A percentile compares a stretch with the other conserved stretches of the same genome.
phyloP scores from a whole-genome alignment of 345 rosid species.

The Garcia nutans region DNA sequence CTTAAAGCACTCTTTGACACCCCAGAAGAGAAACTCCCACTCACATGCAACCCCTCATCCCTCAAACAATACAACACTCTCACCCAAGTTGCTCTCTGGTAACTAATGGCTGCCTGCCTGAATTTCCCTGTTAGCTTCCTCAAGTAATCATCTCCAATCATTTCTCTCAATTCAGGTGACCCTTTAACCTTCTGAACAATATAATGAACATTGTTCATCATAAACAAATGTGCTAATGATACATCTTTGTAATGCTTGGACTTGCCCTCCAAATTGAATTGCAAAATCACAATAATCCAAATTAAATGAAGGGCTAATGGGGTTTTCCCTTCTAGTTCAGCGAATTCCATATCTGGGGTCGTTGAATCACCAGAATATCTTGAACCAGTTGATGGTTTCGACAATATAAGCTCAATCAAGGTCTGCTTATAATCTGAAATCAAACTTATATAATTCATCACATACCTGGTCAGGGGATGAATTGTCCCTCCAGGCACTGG shows the following conservation, averaged over 20 bases:
- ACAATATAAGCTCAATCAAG: conserved; percentile 66
- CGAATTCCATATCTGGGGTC: conserved; percentile 73
- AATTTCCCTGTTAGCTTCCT: conserved; percentile 68
- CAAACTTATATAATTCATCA: conserved; percentile 90
- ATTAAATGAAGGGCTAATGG: conserved; percentile 82
- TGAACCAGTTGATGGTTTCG: conserved; percentile 71
- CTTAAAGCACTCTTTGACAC: conserved; percentile 76
- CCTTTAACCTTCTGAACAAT: conserved; percentile 84
- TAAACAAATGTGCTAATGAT: conserved; percentile 66
- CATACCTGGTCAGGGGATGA: conserved; percentile 95
- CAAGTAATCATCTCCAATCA: conserved; percentile 88
- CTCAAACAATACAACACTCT: conserved; percentile 71
- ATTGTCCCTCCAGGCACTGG: conserved; percentile 90
- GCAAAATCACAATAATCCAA: conserved; percentile 81
- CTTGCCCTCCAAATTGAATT: conserved; percentile 83
- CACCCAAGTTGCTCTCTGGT: conserved; percentile 91
- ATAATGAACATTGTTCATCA: conserved; percentile 93
- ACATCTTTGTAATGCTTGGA: conserved; percentile 77
- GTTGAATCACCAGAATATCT: conserved; percentile 69
- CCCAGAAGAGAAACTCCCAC: conserved; percentile 85
- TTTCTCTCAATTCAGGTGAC: conserved; percentile 73
- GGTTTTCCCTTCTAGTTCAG: conserved; percentile 64
- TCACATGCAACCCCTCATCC: conserved; percentile 86
- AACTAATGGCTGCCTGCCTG: conserved; percentile 71
- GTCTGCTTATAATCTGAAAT: conserved; percentile 89